These are phyloP conservation scores for Colletotrichum orbiculare DNA, from an alignment of 2,329 filamentous ascomycete species.

Conservation along the genomic window DNA sequence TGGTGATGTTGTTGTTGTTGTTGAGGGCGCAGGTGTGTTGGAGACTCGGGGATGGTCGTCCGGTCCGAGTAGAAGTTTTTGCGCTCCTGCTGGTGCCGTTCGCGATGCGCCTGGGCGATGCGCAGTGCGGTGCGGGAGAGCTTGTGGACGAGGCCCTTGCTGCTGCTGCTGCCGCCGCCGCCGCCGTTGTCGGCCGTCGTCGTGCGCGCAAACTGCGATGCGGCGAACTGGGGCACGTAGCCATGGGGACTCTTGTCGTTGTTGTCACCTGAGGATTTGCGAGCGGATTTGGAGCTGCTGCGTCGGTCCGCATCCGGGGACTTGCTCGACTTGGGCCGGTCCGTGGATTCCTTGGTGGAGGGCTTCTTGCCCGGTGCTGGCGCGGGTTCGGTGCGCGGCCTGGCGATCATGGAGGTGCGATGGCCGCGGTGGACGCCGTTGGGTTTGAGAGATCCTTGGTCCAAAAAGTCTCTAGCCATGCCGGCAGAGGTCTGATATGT, in stretches of 20 bases:
- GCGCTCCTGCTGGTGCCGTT: conserved; percentile 49
- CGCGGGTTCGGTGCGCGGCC: conserved; percentile 2
- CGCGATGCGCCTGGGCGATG: conserved; percentile 52
- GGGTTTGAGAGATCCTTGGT: conserved; percentile 23
- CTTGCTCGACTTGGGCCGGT: conserved; percentile 30
- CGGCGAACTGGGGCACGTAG: conserved; percentile 65
- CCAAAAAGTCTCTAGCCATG: conserved; percentile 22
- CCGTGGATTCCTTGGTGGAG: conserved; percentile 1
- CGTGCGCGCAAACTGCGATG: conserved; percentile 65
- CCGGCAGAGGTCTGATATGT: conserved; percentile 14
- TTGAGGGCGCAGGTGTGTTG: conserved; percentile 44
- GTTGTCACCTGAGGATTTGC: conserved; percentile 22
- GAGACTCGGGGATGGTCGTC: conserved; percentile 46
- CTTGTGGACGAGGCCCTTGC: conserved; percentile 51
- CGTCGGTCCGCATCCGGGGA: conserved; percentile 33
- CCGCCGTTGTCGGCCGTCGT: conserved; percentile 57
- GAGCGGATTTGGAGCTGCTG: conserved; percentile 24
- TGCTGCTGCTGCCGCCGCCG: conserved; percentile 50
- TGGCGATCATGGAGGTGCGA: conserved; percentile 3
- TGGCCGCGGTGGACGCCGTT: not conserved
- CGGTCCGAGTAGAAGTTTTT: conserved; percentile 57
- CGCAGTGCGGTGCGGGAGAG: conserved; percentile 56
- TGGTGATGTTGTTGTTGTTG: conserved; percentile 16
- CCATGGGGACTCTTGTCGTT: conserved; percentile 47
- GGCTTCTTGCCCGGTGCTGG: not conserved